Conservation (phyloP, 805 yeast genomes). For the Starmerella bacillaris region DNA sequence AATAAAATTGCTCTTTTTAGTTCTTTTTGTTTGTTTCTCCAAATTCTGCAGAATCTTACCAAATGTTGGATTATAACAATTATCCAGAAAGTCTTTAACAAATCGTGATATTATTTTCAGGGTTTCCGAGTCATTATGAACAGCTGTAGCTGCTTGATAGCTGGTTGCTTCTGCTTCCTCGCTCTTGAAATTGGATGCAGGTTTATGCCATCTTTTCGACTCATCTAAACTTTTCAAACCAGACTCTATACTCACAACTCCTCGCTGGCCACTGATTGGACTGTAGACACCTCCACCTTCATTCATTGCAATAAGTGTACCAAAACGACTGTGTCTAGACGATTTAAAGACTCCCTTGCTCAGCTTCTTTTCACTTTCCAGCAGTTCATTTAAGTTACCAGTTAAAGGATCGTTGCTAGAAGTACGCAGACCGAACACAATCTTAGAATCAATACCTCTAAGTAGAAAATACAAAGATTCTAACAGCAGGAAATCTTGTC, state of each 20-base stretch:
- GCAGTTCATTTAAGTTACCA: constrained; percentile 26
- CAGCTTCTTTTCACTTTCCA: constrained; percentile 43
- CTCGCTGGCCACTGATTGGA: constrained; percentile 52
- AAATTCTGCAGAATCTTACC: constrained; percentile 33
- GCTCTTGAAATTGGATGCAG: constrained; percentile 12
- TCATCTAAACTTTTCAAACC: constrained; percentile 49
- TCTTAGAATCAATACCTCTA: constrained; percentile 34
- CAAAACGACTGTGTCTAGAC: constrained; percentile 80
- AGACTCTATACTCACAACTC: constrained; percentile 32
- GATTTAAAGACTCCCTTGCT: constrained; percentile 30
- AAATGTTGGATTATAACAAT: constrained; percentile 55
- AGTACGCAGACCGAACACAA: constrained; percentile 7
- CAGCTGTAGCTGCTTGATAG: constrained; percentile 5
- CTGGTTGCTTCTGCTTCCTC: constrained; percentile 18
- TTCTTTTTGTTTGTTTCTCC: constrained; percentile 24
- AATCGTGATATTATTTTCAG: constrained; percentile 27
- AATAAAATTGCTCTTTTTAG: constrained; percentile 18
- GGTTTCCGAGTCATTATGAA: constrained; percentile 17
- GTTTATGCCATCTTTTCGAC: constrained; percentile 45
- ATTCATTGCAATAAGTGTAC: constrained; percentile 61
- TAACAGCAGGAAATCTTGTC: constrained; percentile 43
- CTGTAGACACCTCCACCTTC: constrained; percentile 42
- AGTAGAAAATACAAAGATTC: constrained; percentile 53
- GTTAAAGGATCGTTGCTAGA: constrained; percentile 6
- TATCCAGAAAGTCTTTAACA: constrained; percentile 45